Evolutionary conservation across 2,329 filamentous ascomycete genomes (phyloP).

Genomic region (Fusarium compactum): DNA sequence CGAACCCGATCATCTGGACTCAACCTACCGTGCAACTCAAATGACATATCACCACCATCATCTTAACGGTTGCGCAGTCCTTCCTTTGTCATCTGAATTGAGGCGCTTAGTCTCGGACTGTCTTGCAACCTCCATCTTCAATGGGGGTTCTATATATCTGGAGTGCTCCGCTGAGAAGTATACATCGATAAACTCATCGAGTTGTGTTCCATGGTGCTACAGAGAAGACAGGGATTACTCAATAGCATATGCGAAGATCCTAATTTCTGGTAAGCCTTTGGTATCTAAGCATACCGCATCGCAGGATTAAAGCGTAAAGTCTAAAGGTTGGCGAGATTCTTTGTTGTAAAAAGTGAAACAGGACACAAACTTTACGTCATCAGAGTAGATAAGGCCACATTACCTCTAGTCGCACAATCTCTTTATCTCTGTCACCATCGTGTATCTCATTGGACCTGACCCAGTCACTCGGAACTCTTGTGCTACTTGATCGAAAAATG

Average conservation of each 20-base stretch:
- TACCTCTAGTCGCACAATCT: not conserved
- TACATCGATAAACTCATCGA: accelerated
- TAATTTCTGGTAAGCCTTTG: not conserved
- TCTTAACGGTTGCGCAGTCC: not conserved
- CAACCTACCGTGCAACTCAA: not conserved
- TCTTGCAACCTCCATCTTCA: not conserved
- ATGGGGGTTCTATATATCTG: not conserved
- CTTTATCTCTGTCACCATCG: not conserved
- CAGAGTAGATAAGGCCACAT: not conserved
- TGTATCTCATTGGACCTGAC: not conserved
- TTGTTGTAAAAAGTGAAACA: not conserved
- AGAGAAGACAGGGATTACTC: not conserved
- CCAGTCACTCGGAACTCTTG: not conserved
- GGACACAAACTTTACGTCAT: not conserved
- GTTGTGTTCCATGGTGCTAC: accelerated
- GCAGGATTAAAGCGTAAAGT: not conserved
- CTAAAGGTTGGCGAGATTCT: not conserved
- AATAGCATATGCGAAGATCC: accelerated
- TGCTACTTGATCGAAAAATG: not conserved
- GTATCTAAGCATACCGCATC: not conserved
- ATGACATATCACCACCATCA: not conserved
- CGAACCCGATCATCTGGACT: not conserved
- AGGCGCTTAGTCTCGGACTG: not conserved
- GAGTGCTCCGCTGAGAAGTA: not conserved
- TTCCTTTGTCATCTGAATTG: not conserved